phyloP scores from a whole-genome alignment of 495 filamentous ascomycete genomes.

The Xylaria venustula region DNA sequence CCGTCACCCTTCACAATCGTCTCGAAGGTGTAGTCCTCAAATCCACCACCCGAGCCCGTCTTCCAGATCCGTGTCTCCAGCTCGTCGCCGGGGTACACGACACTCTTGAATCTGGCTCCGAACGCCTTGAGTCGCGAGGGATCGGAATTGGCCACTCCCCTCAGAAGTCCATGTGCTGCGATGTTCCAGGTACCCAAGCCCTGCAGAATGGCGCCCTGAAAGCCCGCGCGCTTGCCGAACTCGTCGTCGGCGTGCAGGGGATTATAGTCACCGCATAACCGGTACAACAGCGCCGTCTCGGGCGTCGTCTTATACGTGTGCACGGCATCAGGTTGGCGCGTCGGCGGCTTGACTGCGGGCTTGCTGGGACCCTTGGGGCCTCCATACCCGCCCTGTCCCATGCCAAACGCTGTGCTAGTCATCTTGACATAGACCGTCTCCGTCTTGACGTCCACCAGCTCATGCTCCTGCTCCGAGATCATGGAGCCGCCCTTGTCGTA shows the following conservation, averaged over 20 bases:
- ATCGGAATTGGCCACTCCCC: slow-evolving; percentile 23
- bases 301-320: slow-evolving; percentile 23
- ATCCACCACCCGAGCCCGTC: slow-evolving; percentile 15
- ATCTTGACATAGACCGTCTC: slow-evolving; percentile 24
- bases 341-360: slow-evolving; percentile 14
- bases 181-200: slow-evolving; percentile 35
- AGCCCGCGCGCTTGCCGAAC: slow-evolving; percentile 26
- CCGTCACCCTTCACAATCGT: slow-evolving; percentile 30
- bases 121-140: slow-evolving; percentile 24
- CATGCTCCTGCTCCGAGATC: slow-evolving; percentile 26
- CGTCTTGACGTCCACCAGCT: slow-evolving; percentile 24
- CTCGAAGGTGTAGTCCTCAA: slow-evolving; percentile 28
- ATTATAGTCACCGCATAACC: slow-evolving; percentile 36
- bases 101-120: slow-evolving; percentile 27
- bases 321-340: slow-evolving; percentile 25
- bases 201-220: slow-evolving; percentile 29
- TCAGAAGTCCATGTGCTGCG: slow-evolving; percentile 29
- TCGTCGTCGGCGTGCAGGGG: slow-evolving; percentile 32
- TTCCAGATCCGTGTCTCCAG: slow-evolving; percentile 33
- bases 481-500: slow-evolving; percentile 32
- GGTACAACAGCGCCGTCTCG: slow-evolving; percentile 28
- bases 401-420: slow-evolving; percentile 25
- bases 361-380: slow-evolving; percentile 25
- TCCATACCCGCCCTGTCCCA: slow-evolving; percentile 31
- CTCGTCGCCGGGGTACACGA: slow-evolving; percentile 35